phyloP scores from a whole-genome alignment of 2,329 filamentous ascomycete genomes.

The Penicillium sp. region DNA sequence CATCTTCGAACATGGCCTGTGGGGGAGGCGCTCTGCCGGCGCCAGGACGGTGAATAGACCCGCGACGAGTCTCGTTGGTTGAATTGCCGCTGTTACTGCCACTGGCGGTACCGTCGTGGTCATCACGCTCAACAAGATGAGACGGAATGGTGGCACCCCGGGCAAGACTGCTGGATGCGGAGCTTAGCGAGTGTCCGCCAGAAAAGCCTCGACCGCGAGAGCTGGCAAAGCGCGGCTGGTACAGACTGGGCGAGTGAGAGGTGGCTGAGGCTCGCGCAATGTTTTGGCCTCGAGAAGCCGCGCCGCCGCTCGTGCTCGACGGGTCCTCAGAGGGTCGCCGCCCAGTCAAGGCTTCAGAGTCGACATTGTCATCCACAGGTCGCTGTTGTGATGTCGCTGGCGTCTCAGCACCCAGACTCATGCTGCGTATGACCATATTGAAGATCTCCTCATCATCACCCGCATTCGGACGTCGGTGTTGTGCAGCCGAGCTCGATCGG shows the following conservation, averaged over 20 bases:
- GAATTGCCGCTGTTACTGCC: constrained; percentile 38
- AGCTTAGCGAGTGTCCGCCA: constrained; percentile 34
- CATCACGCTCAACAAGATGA: constrained; percentile 33
- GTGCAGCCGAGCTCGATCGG: constrained; percentile 42
- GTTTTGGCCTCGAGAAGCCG: constrained; percentile 16
- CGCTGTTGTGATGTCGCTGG: constrained; percentile 30
- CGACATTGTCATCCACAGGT: constrained; percentile 26
- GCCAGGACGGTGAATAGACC: constrained; percentile 30
- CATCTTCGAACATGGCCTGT: constrained; percentile 34
- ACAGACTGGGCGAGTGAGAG: constrained; percentile 30
- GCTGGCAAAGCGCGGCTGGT: constrained; percentile 35
- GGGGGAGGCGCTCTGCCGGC: constrained; percentile 27
- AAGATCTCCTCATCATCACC: constrained; percentile 43
- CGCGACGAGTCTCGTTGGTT: constrained; percentile 31
- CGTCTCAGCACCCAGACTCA: constrained; percentile 41
- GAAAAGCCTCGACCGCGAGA: constrained; percentile 35
- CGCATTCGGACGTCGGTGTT: constrained; percentile 30
- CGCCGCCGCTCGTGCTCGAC: constrained; percentile 13
- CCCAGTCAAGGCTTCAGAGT: constrained; percentile 15
- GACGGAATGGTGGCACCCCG: constrained; percentile 29
- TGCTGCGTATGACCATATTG: constrained; percentile 41
- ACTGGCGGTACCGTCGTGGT: constrained; percentile 35
- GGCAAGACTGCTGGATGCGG: constrained; percentile 36
- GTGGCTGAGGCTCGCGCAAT: constrained; percentile 21
- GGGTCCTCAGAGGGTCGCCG: constrained; percentile 19